A percentile compares a stretch with the other conserved stretches of the same genome.
phyloP scores from a whole-genome alignment of 2,329 filamentous ascomycete species.

The Chaetomium sp. region DNA sequence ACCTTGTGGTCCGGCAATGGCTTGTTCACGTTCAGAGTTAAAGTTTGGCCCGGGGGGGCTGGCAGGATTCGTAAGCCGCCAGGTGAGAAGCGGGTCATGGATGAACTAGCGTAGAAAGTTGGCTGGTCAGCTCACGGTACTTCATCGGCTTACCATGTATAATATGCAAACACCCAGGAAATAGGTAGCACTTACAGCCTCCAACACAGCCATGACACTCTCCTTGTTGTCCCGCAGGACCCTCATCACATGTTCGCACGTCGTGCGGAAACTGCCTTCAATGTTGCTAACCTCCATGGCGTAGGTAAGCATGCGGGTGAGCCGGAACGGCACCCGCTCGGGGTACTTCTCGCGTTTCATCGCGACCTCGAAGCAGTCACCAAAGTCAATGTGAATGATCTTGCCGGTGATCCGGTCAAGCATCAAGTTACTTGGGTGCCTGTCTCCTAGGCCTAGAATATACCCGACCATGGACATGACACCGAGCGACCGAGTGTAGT shows the following conservation, averaged over 20 bases:
- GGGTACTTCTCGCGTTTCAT: conserved; percentile 99
- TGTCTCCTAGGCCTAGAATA: conserved; percentile 91
- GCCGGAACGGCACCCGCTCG: conserved; percentile 91
- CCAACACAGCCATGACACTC: conserved; percentile 93
- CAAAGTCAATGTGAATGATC: conserved; percentile 98
- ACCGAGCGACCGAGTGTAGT: conserved; percentile 92
- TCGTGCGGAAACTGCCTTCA: conserved; percentile 95
- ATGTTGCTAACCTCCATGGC: conserved; percentile 99
- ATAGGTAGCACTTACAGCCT: conserved; percentile 67
- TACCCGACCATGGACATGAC: conserved; percentile 99
- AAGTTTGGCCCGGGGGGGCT: conserved; percentile 63
- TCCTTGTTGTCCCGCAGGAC: conserved; percentile 96
- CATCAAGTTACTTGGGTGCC: conserved; percentile 97
- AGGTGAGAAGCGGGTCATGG: conserved; percentile 96
- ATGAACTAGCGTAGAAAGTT: conserved; percentile 63
- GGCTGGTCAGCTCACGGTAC: background rate
- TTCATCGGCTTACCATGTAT: too few species aligned
- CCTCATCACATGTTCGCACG: conserved; percentile 97
- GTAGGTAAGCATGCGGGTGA: conserved; percentile 98
- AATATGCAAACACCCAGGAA: background rate
- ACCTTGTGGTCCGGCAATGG: conserved; percentile 41
- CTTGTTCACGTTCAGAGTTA: conserved; percentile 51
- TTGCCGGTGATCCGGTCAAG: conserved; percentile 93
- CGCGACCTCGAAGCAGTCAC: conserved; percentile 97
- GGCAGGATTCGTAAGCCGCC: conserved; percentile 68